phyloP scores from a whole-genome alignment of 208 protist species.

The Leishmania martiniquensis region DNA sequence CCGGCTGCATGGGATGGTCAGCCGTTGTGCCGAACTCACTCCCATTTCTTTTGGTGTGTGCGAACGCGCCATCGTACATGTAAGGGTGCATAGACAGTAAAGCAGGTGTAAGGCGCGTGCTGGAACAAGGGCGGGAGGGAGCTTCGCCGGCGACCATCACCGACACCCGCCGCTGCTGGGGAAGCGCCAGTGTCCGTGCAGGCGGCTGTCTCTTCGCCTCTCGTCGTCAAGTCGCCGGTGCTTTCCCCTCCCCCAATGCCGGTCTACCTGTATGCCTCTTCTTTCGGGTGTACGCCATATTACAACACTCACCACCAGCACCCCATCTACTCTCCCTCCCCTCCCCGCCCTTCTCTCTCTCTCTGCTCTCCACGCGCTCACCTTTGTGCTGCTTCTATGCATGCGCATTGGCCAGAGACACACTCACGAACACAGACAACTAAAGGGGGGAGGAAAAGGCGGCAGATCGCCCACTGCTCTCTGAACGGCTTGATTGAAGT shows the following conservation, averaged over 20 bases:
- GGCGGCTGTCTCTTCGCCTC: constrained; percentile 4
- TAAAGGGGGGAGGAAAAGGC: background rate
- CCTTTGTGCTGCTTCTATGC: no score
- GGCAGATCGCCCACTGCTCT: background rate
- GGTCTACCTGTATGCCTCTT: background rate
- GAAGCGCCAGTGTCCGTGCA: background rate
- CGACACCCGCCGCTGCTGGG: background rate
- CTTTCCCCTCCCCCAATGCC: no score
- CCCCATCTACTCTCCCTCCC: no score
- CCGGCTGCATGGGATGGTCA: background rate
- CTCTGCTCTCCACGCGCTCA: background rate
- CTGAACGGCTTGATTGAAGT: background rate
- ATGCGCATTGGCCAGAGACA: background rate
- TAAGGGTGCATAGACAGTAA: background rate
- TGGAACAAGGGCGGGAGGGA: background rate
- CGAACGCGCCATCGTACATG: background rate
- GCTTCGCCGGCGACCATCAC: background rate
- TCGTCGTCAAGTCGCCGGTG: background rate
- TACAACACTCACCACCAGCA: no score
- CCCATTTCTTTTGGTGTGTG: background rate
- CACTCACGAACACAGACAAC: background rate
- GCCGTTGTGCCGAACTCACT: background rate
- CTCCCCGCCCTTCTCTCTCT: background rate
- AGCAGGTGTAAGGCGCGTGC: background rate
- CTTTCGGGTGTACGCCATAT: background rate